Evolutionary conservation across 495 filamentous ascomycete genomes (phyloP), one percentile per base, ranked within the genome.

Genomic region (Diplogelasinospora grovesii): DNA sequence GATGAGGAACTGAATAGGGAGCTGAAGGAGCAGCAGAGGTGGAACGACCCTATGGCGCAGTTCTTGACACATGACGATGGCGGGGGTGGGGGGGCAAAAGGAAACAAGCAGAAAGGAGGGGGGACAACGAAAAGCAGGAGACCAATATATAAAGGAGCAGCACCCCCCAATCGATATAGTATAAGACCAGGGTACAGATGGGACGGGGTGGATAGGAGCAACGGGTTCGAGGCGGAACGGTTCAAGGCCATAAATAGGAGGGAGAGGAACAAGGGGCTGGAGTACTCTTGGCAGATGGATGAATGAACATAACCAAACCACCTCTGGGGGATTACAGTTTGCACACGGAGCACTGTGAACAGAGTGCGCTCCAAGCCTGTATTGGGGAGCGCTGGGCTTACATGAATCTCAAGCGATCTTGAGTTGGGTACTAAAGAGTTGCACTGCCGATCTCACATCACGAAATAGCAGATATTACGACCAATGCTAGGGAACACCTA

Each of bases 281-380:
- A 94, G 54, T 95, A 95, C 64, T 73, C 82, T 36, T 97, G 90
- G 92, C 86, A 94, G 74, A 89, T 89, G 81, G 89, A 96, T 68
- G 84, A 86, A 50, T 92, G 59, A 41, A n/a, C 4, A 18, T 8
- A n/a, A n/a, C n/a, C n/a, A n/a, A n/a, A n/a, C n/a, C n/a, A n/a
- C n/a, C n/a, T n/a, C n/a, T n/a, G n/a, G n/a, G n/a, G n/a, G n/a
- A n/a, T n/a, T n/a, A n/a, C n/a, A n/a, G n/a, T n/a, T n/a, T n/a
- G n/a, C n/a, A n/a, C n/a, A n/a, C n/a, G n/a, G n/a, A n/a, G n/a
- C n/a, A n/a, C n/a, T n/a, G n/a, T n/a, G n/a, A n/a, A n/a, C n/a
- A n/a, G n/a, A n/a, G n/a, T n/a, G n/a, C n/a, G n/a, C n/a, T n/a
- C n/a, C n/a, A n/a, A n/a, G n/a, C n/a, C n/a, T n/a, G n/a, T n/a